A percentile compares a stretch with the other conserved stretches of the same genome.
Conservation (phyloP, 2,329 filamentous ascomycete species). For the Fusarium zealandicum region DNA sequence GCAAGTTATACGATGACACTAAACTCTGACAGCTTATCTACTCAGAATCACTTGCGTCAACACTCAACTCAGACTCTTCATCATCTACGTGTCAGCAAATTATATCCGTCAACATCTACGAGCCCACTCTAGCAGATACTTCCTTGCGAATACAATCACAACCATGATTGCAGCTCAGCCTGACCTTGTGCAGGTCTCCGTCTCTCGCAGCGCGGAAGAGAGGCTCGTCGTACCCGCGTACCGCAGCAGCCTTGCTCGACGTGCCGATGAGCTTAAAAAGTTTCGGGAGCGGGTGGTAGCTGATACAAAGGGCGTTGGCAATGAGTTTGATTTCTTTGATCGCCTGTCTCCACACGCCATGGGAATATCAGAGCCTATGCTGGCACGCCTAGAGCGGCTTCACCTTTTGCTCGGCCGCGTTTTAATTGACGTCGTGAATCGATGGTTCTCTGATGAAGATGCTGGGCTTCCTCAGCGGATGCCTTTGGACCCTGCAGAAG, state of each 20-base stretch:
- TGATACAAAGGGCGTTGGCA: constrained; percentile 7
- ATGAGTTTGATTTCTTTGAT: constrained; percentile 4
- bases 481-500: constrained; percentile 21
- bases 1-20: too few relatives aligned
- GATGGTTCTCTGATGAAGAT: constrained; percentile 19
- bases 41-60: too few relatives aligned
- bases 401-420: constrained; percentile 14
- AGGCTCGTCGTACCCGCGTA: constrained; percentile 16
- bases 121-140: too few relatives aligned
- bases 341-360: constrained; percentile 15
- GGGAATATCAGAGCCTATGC: constrained; percentile 4
- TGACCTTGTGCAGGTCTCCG: constrained; percentile 22
- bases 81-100: too few relatives aligned
- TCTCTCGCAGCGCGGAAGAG: constrained; percentile 24
- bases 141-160: too few relatives aligned
- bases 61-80: too few relatives aligned
- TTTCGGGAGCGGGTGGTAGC: constrained; percentile 8
- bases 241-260: constrained; percentile 16
- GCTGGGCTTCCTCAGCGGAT: constrained; percentile 16
- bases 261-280: constrained; percentile 8
- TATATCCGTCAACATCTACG: too few relatives aligned
- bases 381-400: constrained; percentile 5
- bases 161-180: constrained; percentile 5
- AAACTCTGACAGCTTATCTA: too few relatives aligned
- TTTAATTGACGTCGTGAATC: constrained; percentile 15